Percentiles rank a stretch among this genome's conserved stretches.
phyloP scores from a whole-genome alignment of 169 alveolate species.

The Cardiosporidium cionae region DNA sequence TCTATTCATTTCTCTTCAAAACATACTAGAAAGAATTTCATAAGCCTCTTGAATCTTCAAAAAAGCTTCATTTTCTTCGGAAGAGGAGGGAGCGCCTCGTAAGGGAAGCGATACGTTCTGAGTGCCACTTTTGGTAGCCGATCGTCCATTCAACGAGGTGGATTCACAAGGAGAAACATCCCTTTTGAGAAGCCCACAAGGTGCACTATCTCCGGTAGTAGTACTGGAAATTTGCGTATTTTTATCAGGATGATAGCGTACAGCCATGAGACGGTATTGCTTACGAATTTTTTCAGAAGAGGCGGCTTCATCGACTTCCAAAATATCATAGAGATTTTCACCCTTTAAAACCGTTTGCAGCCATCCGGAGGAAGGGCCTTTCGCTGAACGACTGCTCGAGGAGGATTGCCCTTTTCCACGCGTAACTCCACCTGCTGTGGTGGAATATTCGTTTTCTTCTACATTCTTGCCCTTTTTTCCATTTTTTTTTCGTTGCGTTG shows the following conservation, averaged over 20 bases:
- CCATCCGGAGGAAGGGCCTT: neutral
- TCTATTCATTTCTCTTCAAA: no score
- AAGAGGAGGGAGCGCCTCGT: no score
- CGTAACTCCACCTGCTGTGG: no score
- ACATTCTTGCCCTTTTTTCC: no score
- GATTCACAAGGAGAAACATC: no score
- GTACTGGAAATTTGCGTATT: no score
- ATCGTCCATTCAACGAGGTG: neutral
- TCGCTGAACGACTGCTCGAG: neutral
- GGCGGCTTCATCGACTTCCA: slow-evolving; percentile 21
- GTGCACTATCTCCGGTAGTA: no score
- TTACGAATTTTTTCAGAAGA: slow-evolving; percentile 19
- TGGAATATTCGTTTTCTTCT: neutral
- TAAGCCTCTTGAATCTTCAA: slow-evolving; percentile 78
- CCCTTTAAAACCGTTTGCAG: slow-evolving; percentile 1
- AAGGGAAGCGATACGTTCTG: no score
- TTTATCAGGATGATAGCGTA: slow-evolving; percentile 42
- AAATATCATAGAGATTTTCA: slow-evolving; percentile 17
- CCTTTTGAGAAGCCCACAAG: no score
- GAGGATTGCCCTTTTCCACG: no score
- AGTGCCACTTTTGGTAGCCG: neutral
- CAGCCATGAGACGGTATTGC: slow-evolving; percentile 18
- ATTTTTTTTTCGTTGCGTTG: neutral
- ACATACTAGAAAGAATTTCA: slow-evolving; percentile 47
- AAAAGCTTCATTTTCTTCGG: slow-evolving; percentile 32